Percentiles rank a stretch among this genome's conserved stretches.
These are phyloP conservation scores for Hysterium pulicare DNA, from an alignment of 2,329 filamentous ascomycete genomes.

Conservation along the genomic window DNA sequence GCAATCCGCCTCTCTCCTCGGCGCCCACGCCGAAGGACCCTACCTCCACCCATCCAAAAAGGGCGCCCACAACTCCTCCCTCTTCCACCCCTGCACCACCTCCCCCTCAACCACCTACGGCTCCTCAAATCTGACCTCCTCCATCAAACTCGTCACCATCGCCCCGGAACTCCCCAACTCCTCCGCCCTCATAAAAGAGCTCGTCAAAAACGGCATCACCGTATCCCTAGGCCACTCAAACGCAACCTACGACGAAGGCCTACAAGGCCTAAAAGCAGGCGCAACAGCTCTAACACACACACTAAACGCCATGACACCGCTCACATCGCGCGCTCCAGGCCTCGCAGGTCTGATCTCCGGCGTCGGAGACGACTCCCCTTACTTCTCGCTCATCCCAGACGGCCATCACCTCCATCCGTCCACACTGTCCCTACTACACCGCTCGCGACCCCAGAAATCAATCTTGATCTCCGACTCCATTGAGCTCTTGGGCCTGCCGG, in stretches of 20 bases:
- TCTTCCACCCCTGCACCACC: conserved; percentile 41
- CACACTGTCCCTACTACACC: conserved; percentile 49
- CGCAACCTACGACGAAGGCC: conserved; percentile 47
- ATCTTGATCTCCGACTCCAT: conserved; percentile 55
- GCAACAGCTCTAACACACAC: conserved; percentile 54
- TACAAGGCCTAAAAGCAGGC: conserved; percentile 45
- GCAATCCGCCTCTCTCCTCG: conserved; percentile 49
- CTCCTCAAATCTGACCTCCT: conserved; percentile 34
- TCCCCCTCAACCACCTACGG: conserved; percentile 45
- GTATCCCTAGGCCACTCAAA: conserved; percentile 52
- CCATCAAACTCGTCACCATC: conserved; percentile 51
- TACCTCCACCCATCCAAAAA: conserved; percentile 53
- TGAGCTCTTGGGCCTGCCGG: conserved; percentile 51
- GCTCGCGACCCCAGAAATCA: conserved; percentile 44
- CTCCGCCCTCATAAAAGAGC: conserved; percentile 38
- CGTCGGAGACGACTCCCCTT: conserved; percentile 34
- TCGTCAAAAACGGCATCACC: conserved; percentile 41
- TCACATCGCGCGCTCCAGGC: conserved; percentile 51
- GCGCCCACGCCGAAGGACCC: conserved; percentile 57
- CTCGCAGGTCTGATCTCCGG: conserved; percentile 44
- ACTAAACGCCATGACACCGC: conserved; percentile 53
- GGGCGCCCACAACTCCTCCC: conserved; percentile 50
- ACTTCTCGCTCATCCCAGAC: conserved; percentile 53
- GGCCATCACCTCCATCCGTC: conserved; percentile 53
- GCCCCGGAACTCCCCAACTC: conserved; percentile 51